Evolutionary conservation across 371 early-diverging fungal species (phyloP).

Genomic region (Mucor lusitanicus): DNA sequence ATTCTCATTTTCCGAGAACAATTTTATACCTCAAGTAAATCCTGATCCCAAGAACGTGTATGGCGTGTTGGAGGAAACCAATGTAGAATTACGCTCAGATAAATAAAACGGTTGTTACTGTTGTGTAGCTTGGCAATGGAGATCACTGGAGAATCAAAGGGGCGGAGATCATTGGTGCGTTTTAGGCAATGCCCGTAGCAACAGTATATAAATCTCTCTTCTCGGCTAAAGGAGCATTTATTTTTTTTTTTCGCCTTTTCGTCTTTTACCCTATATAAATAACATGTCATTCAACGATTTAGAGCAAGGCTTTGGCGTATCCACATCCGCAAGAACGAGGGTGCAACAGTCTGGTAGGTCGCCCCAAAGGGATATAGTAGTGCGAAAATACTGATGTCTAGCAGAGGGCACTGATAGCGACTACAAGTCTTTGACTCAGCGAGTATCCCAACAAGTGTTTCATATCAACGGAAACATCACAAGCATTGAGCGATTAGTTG

Average conservation of each 20-base stretch:
- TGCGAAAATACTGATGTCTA: neutral
- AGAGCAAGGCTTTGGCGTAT: slow-evolving; percentile 50
- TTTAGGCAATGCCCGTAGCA: too few species aligned
- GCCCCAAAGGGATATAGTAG: neutral
- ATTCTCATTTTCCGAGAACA: slow-evolving; percentile 76
- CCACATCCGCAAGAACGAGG: slow-evolving; percentile 14
- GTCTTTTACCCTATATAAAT: neutral
- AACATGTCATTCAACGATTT: slow-evolving; percentile 60
- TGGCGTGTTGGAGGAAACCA: slow-evolving; percentile 21
- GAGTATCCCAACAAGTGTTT: slow-evolving; percentile 76
- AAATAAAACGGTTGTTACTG: neutral
- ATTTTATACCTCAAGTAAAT: slow-evolving; percentile 20
- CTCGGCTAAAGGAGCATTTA: neutral
- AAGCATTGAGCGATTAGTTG: slow-evolving; percentile 77
- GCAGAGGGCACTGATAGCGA: slow-evolving; percentile 53
- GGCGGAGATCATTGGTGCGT: too few species aligned
- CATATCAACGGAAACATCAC: slow-evolving; percentile 79
- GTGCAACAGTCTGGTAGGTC: slow-evolving; percentile 22
- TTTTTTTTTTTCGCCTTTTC: neutral
- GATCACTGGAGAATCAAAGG: too few species aligned
- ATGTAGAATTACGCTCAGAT: slow-evolving; percentile 18
- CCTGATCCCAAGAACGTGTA: slow-evolving; percentile 17
- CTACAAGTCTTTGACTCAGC: slow-evolving; percentile 56
- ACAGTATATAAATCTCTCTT: too few species aligned
- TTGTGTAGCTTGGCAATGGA: too few species aligned